These are phyloP conservation scores for Linnemannia schmuckeri DNA, from an alignment of 192 early-diverging fungal species.

Conservation along the genomic window DNA sequence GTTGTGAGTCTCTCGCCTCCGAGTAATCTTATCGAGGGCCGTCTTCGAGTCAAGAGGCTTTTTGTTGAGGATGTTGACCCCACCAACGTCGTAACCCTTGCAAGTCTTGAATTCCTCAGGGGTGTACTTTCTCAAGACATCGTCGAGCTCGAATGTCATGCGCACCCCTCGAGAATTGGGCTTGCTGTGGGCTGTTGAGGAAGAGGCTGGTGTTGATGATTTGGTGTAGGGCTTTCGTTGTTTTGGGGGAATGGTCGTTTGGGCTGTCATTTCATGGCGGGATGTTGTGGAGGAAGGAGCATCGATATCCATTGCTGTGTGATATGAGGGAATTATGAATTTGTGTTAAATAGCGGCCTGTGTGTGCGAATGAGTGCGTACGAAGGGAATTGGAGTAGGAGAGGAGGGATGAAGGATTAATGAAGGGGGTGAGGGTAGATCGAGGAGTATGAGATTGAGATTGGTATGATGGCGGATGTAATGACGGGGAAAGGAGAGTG, in stretches of 20 bases:
- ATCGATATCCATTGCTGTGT: conserved; percentile 20
- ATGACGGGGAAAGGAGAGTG: not conserved
- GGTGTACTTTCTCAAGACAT: conserved; percentile 40
- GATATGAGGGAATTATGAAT: conserved; percentile 11
- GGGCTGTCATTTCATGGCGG: not conserved
- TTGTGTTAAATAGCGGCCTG: not conserved
- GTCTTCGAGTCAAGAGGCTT: conserved; percentile 78
- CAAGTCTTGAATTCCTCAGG: conserved; percentile 54
- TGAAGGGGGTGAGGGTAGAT: not conserved
- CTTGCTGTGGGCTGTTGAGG: not conserved
- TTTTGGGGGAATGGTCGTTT: not conserved
- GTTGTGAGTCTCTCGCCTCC: conserved; percentile 80
- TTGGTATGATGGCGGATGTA: too few relatives aligned
- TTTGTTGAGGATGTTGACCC: conserved; percentile 81
- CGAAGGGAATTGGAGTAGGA: not conserved
- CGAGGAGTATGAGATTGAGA: not conserved
- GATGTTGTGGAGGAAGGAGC: conserved; percentile 9
- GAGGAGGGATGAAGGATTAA: not conserved
- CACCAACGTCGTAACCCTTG: conserved; percentile 64
- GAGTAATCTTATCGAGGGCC: conserved; percentile 74
- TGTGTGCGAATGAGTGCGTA: not conserved
- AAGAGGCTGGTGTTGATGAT: not conserved
- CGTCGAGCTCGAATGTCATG: conserved; percentile 49
- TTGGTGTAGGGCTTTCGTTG: conserved; percentile 13
- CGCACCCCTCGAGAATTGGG: conserved; percentile 33